Base-by-base conservation (phyloP, 2,329 filamentous ascomycete species). In the Tolypocladium tundrense region DNA sequence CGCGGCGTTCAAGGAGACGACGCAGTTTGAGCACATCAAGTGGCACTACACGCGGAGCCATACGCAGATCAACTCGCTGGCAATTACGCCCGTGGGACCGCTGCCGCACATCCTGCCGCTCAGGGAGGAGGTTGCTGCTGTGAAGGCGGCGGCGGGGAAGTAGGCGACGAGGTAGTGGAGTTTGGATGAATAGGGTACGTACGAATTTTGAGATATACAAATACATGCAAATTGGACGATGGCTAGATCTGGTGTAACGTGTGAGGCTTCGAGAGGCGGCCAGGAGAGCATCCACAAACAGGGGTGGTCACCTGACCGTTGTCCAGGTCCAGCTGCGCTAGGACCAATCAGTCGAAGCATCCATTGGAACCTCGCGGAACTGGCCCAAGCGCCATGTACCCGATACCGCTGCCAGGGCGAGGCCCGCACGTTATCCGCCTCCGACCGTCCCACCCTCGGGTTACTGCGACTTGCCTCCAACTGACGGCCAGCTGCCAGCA, bases 11-110 rank as follows among this genome's bases (percentile, higher is more conserved):
- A 77, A 78, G 62, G 83, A 88, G 55, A 94, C 91, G 60, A 96
- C 92, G 27, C 83, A 97, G 72, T 96, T 96, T 71, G 84, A 95
- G 72, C 94, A 99, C 75, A 97, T 97, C 77, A 97, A 96, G 83
- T 88, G 78, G 71, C 84, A 87, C 70, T 84, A 83, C 70, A 84
- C 82, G 60, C 76, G 79, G 65, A 84, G 80, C 63, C 82, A 85
- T 66, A 78, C 77, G 11, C 80, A 88, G 75, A 87, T 88, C 69
- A 88, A 88, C 72, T 85, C 84, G 19, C 72, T 77, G 54, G 77
- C 79, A 43, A 96, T 99, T 68, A 93, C 91, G 31, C 92, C 93
- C 1, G 69, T 96, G 19, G 93, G 93, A 0, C 93, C 94, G 6
- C 65, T 91, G 67, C 92, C 92, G 43, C 82, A 95, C 74, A 88